A percentile compares a stretch with the other conserved stretches of the same genome.
These are phyloP conservation scores for Neurospora sp. DNA, from an alignment of 495 filamentous ascomycete species.

Conservation along the genomic window DNA sequence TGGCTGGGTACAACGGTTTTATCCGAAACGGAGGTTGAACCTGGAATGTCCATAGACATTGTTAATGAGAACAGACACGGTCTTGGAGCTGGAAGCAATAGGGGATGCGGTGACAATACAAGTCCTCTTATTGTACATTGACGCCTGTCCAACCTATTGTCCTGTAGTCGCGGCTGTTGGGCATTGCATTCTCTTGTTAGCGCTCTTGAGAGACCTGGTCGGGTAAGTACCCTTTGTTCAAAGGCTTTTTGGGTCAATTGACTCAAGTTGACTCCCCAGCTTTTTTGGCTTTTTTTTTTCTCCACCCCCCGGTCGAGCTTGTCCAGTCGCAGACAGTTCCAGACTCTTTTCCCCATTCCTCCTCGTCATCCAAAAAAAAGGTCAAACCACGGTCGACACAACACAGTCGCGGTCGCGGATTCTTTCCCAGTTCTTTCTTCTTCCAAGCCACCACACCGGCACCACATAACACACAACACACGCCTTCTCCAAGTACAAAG, in stretches of 20 bases:
- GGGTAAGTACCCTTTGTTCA: neutral
- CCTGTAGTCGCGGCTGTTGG: neutral
- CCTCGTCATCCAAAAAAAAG: neutral
- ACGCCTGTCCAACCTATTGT: slow-evolving; percentile 7
- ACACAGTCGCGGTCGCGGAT: neutral
- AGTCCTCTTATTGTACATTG: slow-evolving; percentile 23
- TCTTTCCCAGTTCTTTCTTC: neutral
- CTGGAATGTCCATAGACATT: neutral
- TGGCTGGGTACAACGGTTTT: slow-evolving; percentile 13
- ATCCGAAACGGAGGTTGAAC: neutral
- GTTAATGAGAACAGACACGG: slow-evolving; percentile 4
- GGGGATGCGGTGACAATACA: slow-evolving; percentile 7
- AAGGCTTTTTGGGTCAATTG: neutral
- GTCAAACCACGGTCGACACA: neutral
- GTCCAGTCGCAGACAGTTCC: neutral
- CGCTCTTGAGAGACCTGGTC: neutral
- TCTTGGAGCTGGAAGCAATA: slow-evolving; percentile 2
- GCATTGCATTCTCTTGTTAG: neutral
- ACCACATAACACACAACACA: neutral
- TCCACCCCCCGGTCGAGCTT: neutral
- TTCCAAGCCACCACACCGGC: neutral
- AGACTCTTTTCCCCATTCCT: neutral
- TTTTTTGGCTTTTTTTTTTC: neutral
- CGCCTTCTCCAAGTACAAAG: neutral
- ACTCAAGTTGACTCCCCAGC: neutral